Evolutionary conservation across 805 yeast species (phyloP), one percentile per base, ranked within the genome.

Genomic region (Saccharomycopsis capsularis): DNA sequence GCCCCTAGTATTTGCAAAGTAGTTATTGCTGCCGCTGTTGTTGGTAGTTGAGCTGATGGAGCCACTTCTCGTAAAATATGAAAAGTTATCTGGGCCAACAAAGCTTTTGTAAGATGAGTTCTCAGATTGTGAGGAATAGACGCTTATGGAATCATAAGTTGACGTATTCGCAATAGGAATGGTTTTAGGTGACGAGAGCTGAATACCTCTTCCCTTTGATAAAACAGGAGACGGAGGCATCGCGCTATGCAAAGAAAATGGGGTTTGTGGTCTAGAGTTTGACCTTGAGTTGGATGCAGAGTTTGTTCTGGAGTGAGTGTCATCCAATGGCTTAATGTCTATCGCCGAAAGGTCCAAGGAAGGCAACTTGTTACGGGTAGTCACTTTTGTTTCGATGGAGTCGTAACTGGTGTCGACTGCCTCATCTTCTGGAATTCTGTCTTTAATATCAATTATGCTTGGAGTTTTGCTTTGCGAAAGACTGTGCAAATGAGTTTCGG

Each of bases 131-230:
- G 47, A 44, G 3, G 53, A 49, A 25, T 41, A 45, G 5, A 40
- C 44, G 37, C 44, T 45, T 11, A 49, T 16, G 4, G 42, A 25
- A 30, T 47, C 51, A 29, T 42, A 48, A 24, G 21, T 39, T 16
- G 43, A 21, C 3, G 50, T 15, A n/a, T 42, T 27, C 3, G 47
- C 39, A 15, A 47, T 35, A 19, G 54, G 54, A 25, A 47, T 47
- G 2, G 51, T 11, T 40, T 50, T 50, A 9, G 54, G 54, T n/a
- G 50, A 47, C 7, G 54, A 47, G 13, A 50, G 25, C 30, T 30
- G 13, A 4, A 50, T 15, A 5, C 53, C 53, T 6, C 43, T 22
- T 3, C 23, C 27, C 25, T 44, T 44, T 2, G 45, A 24, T 9
- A 39, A 7, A 5, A 39, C 24, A 7, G 52, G 52, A 15, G 48